phyloP scores from a whole-genome alignment of 2,329 filamentous ascomycete species.

The Endothia cerciana region DNA sequence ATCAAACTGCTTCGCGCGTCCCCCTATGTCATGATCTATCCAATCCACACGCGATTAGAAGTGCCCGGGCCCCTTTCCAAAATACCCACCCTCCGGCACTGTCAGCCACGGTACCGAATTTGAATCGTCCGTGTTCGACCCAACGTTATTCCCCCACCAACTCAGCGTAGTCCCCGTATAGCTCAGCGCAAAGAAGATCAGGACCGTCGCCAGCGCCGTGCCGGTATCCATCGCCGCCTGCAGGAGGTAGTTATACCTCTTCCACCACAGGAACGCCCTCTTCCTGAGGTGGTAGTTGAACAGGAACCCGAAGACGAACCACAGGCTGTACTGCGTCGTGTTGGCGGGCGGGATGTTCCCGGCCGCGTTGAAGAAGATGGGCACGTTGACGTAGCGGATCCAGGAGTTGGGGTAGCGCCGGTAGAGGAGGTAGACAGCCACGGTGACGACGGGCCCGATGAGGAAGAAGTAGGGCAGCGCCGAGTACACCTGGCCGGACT shows the following conservation, averaged over 20 bases:
- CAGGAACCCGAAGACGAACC: constrained; percentile 39
- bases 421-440: constrained; percentile 36
- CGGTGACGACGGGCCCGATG: constrained; percentile 39
- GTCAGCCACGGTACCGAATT: constrained; percentile 40
- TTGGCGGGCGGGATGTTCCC: constrained; percentile 40
- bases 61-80: constrained; percentile 39
- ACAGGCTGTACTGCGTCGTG: constrained; percentile 38
- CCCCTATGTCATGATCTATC: background rate
- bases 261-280: constrained; percentile 40
- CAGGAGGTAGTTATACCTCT: constrained; percentile 38
- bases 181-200: constrained; percentile 40
- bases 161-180: constrained; percentile 37
- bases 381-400: constrained; percentile 40
- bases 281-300: constrained; percentile 39
- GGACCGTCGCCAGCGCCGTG: constrained; percentile 38
- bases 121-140: constrained; percentile 40
- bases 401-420: constrained; percentile 38
- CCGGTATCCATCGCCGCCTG: constrained; percentile 41
- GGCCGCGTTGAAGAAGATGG: constrained; percentile 40
- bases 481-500: constrained; percentile 37
- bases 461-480: constrained; percentile 39
- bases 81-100: constrained; percentile 36
- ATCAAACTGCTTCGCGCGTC: background rate
- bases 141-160: constrained; percentile 43
- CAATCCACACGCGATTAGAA: constrained; percentile 29